phyloP scores from a whole-genome alignment of 768 basidiomycete genomes.

The Panus rudis region DNA sequence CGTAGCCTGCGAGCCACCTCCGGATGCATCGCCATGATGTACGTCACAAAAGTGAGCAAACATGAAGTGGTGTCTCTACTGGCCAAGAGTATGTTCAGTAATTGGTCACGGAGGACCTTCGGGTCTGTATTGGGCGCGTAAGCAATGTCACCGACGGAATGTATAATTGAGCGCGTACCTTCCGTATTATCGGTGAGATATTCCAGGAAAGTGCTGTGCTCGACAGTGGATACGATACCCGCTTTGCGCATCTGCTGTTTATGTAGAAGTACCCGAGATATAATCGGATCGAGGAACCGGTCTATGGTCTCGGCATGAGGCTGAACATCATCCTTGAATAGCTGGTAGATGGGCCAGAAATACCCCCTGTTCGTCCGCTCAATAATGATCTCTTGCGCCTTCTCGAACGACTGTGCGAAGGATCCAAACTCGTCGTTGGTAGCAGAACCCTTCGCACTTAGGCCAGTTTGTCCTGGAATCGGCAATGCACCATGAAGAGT shows the following conservation, averaged over 20 bases:
- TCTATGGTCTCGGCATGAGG: conserved; percentile 30
- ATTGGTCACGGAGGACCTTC: conserved; percentile 64
- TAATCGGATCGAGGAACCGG: conserved; percentile 55
- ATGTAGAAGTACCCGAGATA: conserved; percentile 42
- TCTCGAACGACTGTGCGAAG: conserved; percentile 39
- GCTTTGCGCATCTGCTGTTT: conserved; percentile 32
- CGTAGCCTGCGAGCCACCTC: conserved; percentile 46
- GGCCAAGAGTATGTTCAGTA: conserved; percentile 72
- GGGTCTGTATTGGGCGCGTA: conserved; percentile 36
- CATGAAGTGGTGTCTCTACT: conserved; percentile 75
- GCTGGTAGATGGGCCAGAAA: conserved; percentile 37
- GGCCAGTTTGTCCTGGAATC: conserved; percentile 33
- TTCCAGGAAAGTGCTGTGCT: conserved; percentile 58
- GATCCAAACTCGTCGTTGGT: conserved; percentile 56
- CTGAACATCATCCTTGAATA: conserved; percentile 31
- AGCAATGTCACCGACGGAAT: neutral
- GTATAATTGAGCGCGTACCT: conserved; percentile 31
- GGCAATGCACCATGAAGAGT: conserved; percentile 53
- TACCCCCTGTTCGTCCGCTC: conserved; percentile 29
- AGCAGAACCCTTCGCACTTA: conserved; percentile 54
- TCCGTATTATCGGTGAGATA: conserved; percentile 61
- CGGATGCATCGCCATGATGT: conserved; percentile 63
- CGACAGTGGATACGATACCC: conserved; percentile 31
- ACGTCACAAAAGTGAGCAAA: conserved; percentile 60
- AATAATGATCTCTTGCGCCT: conserved; percentile 30